phyloP scores from a whole-genome alignment of 2,329 filamentous ascomycete genomes.

The Triangularia verruculosa region DNA sequence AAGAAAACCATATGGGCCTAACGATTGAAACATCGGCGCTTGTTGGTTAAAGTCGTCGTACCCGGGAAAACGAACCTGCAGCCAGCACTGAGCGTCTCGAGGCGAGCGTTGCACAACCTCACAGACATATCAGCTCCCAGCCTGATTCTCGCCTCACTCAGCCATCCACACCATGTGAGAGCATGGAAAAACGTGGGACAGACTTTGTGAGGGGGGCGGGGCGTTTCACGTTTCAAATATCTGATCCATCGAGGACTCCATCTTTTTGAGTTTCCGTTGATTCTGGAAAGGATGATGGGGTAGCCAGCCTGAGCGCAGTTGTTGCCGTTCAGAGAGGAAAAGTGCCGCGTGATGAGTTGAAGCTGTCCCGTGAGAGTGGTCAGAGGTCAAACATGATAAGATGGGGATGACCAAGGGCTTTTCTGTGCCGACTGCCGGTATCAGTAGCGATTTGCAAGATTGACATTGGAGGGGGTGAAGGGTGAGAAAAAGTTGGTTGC shows the following conservation, averaged over 20 bases:
- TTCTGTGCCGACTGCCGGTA: conserved; percentile 21
- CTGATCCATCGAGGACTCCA: not conserved
- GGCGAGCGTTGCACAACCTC: not conserved
- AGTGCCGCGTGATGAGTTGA: not conserved
- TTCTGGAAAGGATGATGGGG: not conserved
- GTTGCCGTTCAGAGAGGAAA: not conserved
- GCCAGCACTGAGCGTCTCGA: not conserved
- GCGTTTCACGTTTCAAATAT: not conserved
- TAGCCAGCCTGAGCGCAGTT: not conserved
- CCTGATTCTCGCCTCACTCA: not conserved
- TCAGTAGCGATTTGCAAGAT: conserved; percentile 25
- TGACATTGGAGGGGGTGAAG: conserved; percentile 11
- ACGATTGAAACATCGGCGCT: not conserved
- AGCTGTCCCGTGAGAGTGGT: not conserved
- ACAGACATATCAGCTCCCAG: not conserved
- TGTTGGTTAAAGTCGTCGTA: not conserved
- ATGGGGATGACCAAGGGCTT: not conserved
- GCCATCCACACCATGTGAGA: not conserved
- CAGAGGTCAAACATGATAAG: conserved; percentile 3
- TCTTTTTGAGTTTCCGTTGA: not conserved
- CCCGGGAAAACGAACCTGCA: not conserved
- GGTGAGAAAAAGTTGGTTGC: conserved; percentile 13
- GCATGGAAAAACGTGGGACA: not conserved
- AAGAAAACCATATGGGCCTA: not conserved
- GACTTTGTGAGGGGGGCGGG: not conserved